phyloP scores from a whole-genome alignment of 805 yeast genomes.

The Starmerella floricola region DNA sequence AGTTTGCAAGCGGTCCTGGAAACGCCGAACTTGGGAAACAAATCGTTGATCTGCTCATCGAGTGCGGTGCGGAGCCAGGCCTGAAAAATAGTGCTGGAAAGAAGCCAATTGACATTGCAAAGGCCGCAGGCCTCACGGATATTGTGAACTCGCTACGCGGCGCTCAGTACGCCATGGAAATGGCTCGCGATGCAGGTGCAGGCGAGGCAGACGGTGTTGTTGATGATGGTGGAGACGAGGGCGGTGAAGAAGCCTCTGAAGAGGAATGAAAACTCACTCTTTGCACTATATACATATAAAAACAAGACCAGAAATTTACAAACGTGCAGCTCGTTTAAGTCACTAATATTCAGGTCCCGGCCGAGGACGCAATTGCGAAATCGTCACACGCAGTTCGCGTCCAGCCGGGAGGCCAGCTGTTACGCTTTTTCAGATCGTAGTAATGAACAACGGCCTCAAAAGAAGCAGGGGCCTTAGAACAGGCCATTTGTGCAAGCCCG shows the following conservation, averaged over 20 bases:
- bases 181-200: slow-evolving; percentile 20
- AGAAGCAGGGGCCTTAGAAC: neutral
- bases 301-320: neutral
- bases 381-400: slow-evolving; percentile 17
- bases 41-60: slow-evolving; percentile 59
- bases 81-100: slow-evolving; percentile 44
- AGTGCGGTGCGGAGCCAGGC: slow-evolving; percentile 80
- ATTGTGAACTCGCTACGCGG: slow-evolving; percentile 57
- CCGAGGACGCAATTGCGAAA: slow-evolving; percentile 4
- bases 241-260: slow-evolving; percentile 1
- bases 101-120: slow-evolving; percentile 56
- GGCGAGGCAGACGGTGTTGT: slow-evolving; percentile 18
- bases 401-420: slow-evolving; percentile 21
- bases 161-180: slow-evolving; percentile 46
- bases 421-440: slow-evolving; percentile 9
- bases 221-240: slow-evolving; percentile 9
- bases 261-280: slow-evolving; percentile 2
- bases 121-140: slow-evolving; percentile 40
- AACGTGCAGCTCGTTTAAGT: too few species aligned
- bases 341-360: too few species aligned
- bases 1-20: slow-evolving; percentile 43
- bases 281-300: neutral
- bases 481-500: slow-evolving; percentile 2
- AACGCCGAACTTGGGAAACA: slow-evolving; percentile 72
- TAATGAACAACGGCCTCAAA: slow-evolving; percentile 1